Evolutionary conservation across 2,329 filamentous ascomycete genomes (phyloP).

Genomic region (Chrysoporthe puriensis): DNA sequence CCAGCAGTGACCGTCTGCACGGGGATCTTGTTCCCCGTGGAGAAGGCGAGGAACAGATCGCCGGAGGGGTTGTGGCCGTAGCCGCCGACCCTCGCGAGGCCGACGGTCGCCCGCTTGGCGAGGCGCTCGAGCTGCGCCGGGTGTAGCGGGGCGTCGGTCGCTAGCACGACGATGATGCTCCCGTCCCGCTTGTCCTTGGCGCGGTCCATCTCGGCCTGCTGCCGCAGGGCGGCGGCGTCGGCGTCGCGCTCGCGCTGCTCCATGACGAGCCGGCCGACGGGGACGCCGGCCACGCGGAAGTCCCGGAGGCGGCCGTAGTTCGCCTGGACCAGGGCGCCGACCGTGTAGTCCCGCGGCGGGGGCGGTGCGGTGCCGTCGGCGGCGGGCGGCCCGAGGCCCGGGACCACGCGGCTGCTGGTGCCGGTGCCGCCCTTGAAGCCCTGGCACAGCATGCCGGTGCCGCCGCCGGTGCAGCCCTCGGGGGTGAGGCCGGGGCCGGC

Average conservation of each 20-base stretch:
- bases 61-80: slow-evolving; percentile 65
- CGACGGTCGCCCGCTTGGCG: slow-evolving; percentile 53
- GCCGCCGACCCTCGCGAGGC: slow-evolving; percentile 63
- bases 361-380: slow-evolving; percentile 33
- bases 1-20: slow-evolving; percentile 46
- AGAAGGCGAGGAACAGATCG: slow-evolving; percentile 70
- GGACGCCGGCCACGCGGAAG: slow-evolving; percentile 63
- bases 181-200: slow-evolving; percentile 61
- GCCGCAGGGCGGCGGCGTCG: slow-evolving; percentile 33
- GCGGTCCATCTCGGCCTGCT: slow-evolving; percentile 35
- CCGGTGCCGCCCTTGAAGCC: slow-evolving; percentile 71
- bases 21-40: slow-evolving; percentile 58
- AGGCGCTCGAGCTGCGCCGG: slow-evolving; percentile 42
- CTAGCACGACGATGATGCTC: slow-evolving; percentile 63
- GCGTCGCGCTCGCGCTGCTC: slow-evolving; percentile 42
- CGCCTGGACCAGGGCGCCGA: slow-evolving; percentile 65
- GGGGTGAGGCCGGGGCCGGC: slow-evolving; percentile 55
- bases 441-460: slow-evolving; percentile 70
- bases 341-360: slow-evolving; percentile 51
- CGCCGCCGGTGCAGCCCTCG: slow-evolving; percentile 68
- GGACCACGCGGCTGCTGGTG: slow-evolving; percentile 61
- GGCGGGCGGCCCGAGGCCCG: slow-evolving; percentile 42
- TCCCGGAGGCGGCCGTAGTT: slow-evolving; percentile 65
- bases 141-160: slow-evolving; percentile 48
- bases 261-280: slow-evolving; percentile 61